Evolutionary conservation across 352 stramenopile species (phyloP), one percentile per base, ranked within the genome.

Genomic region (Phytophthora constricta): DNA sequence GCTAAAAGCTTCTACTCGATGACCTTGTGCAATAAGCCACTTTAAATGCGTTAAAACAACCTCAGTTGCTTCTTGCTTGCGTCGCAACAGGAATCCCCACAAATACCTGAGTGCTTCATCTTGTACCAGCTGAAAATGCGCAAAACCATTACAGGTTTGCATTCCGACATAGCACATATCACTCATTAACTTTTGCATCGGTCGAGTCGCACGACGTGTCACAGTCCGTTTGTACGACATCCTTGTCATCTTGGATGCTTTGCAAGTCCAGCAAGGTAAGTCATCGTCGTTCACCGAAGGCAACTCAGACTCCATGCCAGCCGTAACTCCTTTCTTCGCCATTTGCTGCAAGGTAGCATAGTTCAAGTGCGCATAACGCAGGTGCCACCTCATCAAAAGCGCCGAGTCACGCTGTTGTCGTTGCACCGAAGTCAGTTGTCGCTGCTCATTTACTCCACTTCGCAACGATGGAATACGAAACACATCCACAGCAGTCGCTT

Each of bases 131-230:
- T 48, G 47, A 22, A 65, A 70, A 20, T 65, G 62, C 8, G 22
- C 7, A 20, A 61, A 70, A 1, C 55, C 62, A 45, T 58, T 19
- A n/a, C 47, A 58, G 20, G 48, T 58, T 31, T 11, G 23, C 26
- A 54, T 34, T 7, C 33, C 47, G 3, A 70, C 20, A 14, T 60
- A 64, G 9, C 48, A 60, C 54, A 51, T 56, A 16, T 70, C 52
- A 2, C 52, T 58, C 61, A 68, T 62, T 16, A 62, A 22, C 27
- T 62, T 62, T 11, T 68, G 61, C 9, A 54, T 58, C 31, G 52
- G 61, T 19, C n/a, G 28, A 2, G 9, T 43, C 16, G 52, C 34
- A 31, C 61, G 51, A 13, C 20, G 27, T 26, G 52, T 53, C 8
- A 39, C 20, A 11, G 45, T 22, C 5, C 33, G 58, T 16, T 68